Conservation (phyloP, 345 rosid genomes). For the Dipteronia dyeriana region DNA sequence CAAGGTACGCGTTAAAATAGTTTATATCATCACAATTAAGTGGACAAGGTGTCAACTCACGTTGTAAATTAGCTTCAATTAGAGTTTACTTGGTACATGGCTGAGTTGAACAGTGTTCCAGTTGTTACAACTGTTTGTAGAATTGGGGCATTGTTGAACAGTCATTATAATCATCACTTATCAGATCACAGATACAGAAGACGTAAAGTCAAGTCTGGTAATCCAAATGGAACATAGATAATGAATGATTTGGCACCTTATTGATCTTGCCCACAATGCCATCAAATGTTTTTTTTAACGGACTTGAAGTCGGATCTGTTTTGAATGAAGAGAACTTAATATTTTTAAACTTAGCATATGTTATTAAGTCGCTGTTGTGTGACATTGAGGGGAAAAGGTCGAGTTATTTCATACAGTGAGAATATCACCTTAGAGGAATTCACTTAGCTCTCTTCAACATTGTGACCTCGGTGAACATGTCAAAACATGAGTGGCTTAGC, state of each 20-base stretch:
- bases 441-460: not conserved
- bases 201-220: not conserved
- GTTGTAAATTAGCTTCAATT: not conserved
- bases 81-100: not conserved
- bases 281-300: not conserved
- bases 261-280: not conserved
- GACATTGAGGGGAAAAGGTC: not conserved
- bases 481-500: slow-evolving; percentile 8
- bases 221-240: not conserved
- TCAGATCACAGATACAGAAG: not conserved
- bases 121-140: not conserved
- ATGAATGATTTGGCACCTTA: not conserved
- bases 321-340: not conserved
- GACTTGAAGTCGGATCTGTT: not conserved
- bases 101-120: not conserved
- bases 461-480: slow-evolving; percentile 14
- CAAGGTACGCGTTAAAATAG: slow-evolving; percentile 43
- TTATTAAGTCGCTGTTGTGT: not conserved
- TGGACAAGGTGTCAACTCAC: not conserved
- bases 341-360: not conserved
- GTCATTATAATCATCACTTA: not conserved
- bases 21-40: not conserved
- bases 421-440: not conserved
- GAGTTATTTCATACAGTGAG: not conserved
- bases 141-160: not conserved